Evolutionary conservation across 768 basidiomycete species (phyloP), one percentile per base, ranked within the genome.

Genomic region (Coprinopsis strossmayeri): DNA sequence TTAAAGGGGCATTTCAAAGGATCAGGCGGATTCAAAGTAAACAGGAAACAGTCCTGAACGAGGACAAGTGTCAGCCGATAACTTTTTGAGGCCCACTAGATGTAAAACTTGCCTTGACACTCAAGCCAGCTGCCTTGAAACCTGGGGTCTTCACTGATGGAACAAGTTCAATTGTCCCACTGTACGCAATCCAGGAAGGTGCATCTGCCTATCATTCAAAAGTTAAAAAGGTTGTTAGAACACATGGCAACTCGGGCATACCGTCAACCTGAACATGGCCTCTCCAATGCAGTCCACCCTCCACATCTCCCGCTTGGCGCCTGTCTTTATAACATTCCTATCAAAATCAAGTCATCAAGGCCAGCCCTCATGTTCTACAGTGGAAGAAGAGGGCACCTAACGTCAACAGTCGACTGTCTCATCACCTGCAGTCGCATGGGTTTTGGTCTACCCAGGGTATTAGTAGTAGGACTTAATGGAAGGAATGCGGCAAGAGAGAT

Each of bases 241-340:
- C n/a, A n/a, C n/a, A n/a, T n/a, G 28, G 18, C 7, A 37, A 13
- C 25, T 18, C 42, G 28, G 11, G 69, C 79, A 25, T 51, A 84
- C 83, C 50, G 69, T 66, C 57, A 75, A 77, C 52, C 61, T 72
- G 56, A 88, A 84, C 10, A 59, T 62, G n/a, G 74, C 84, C 56
- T 80, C 77, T 5, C 84, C 84, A 30, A 86, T 79, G 48, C 65
- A 69, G 53, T 81, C 81, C 1, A 79, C 72, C 48, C 76, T 69
- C 83, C 84, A 87, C 20, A 87, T 87, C 53, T 86, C 80, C 1
- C 82, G 74, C 61, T 81, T 84, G n/a, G 76, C 74, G 1, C 73
- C 75, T 7, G 70, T 55, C 15, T 76, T 56, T 15, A 71, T 50
- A 1, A 68, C 57, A 54, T 80, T 79, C 34, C 80, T 82, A 53